These are phyloP conservation scores for Ustilago crameri DNA, from an alignment of 1,284 basidiomycete species.

Conservation along the genomic window DNA sequence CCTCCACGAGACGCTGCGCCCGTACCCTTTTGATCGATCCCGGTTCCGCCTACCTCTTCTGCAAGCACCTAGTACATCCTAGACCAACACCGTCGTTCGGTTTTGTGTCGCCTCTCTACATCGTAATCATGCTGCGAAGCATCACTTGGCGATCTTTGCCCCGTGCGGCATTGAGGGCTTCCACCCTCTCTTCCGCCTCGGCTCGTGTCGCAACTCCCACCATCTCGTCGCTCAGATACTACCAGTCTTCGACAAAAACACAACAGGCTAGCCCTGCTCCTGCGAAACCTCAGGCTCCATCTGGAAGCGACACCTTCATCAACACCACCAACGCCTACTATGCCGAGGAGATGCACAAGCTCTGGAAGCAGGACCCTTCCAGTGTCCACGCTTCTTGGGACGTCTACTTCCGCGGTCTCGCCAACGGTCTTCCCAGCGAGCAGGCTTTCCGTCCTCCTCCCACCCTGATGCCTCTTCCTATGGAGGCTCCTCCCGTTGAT, in stretches of 20 bases:
- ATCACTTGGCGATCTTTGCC: conserved; percentile 45
- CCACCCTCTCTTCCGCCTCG: conserved; percentile 39
- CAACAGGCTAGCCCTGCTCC: conserved; percentile 49
- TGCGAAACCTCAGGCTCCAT: conserved; percentile 54
- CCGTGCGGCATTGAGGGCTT: conserved; percentile 39
- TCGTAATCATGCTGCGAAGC: conserved; percentile 47
- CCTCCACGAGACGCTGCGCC: not conserved
- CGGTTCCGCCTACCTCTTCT: not conserved
- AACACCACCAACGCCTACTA: conserved; percentile 90
- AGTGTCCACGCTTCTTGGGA: conserved; percentile 96
- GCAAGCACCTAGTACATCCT: not conserved
- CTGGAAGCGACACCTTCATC: conserved; percentile 59
- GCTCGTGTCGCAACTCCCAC: conserved; percentile 40
- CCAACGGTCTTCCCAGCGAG: conserved; percentile 84
- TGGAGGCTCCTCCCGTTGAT: conserved; percentile 82
- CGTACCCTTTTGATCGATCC: not conserved
- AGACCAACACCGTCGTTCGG: conserved; percentile 10
- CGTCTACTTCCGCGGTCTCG: conserved; percentile 91
- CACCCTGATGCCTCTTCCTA: conserved; percentile 74
- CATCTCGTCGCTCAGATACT: conserved; percentile 29
- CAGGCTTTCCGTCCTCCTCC: conserved; percentile 89
- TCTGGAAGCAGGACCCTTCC: conserved; percentile 75
- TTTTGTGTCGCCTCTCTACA: conserved; percentile 2
- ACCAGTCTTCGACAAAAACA: conserved; percentile 45
- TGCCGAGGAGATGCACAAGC: conserved; percentile 78